phyloP scores from a whole-genome alignment of 345 rosid species.

The Melaleuca alternifolia region DNA sequence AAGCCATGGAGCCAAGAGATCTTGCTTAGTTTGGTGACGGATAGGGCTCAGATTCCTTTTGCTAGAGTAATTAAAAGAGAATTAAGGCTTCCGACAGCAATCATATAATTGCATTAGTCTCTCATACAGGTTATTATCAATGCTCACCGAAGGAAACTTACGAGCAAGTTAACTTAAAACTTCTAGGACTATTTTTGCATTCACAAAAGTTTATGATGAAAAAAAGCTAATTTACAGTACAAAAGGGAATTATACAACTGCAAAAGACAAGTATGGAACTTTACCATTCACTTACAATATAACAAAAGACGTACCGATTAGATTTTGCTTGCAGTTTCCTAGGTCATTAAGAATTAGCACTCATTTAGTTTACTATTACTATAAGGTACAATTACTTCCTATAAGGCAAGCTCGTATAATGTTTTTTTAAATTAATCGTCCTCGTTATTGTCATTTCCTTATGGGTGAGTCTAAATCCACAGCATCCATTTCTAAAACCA shows the following conservation, averaged over 20 bases:
- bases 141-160: too few species aligned
- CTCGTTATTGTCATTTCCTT: too few species aligned
- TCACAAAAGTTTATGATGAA: too few species aligned
- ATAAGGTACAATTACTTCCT: background rate
- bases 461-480: background rate
- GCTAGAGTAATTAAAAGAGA: background rate
- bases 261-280: background rate
- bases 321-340: too few species aligned
- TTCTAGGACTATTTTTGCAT: background rate
- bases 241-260: background rate
- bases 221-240: background rate
- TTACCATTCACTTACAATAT: background rate
- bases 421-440: background rate
- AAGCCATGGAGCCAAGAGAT: background rate
- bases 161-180: too few species aligned
- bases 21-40: accelerated
- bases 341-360: too few species aligned
- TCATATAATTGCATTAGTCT: too few species aligned
- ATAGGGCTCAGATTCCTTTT: background rate
- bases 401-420: too few species aligned
- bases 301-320: background rate
- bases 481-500: background rate
- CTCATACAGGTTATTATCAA: too few species aligned
- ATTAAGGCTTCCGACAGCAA: background rate
- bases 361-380: background rate